Evolutionary conservation across 495 filamentous ascomycete species (phyloP), one percentile per base, ranked within the genome.

Genomic region (Alectoria sarmentosa): DNA sequence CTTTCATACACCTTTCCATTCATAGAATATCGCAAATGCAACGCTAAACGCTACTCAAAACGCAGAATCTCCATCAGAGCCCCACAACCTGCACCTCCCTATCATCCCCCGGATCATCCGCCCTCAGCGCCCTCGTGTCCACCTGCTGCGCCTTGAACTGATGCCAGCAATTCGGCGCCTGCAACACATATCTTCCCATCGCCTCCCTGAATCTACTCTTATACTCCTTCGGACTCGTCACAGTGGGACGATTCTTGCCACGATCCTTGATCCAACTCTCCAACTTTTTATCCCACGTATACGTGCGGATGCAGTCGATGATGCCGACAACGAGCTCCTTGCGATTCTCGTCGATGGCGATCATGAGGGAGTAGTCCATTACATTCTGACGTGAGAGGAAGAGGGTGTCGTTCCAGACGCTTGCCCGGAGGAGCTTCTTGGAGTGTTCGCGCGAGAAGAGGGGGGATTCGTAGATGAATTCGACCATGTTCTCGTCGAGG

Each of bases 321-420:
- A 99, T 96, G 5, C 94, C 94, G 21, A 99, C 92, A 9, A 96
- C 88, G 42, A 99, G 82, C 77, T 99, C 94, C 66, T 90, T 90
- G 49, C 86, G 81, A 46, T 79, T 80, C 70, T 98, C 95, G 70
- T 98, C 92, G 55, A 99, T 92, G 23, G 94, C 94, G 55, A 97
- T 91, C 94, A 99, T 99, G 41, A 99, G 80, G 28, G 89, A 93
- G 76, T 99, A 99, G 74, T 99, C 94, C 94, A 99, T 99, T 58
- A 99, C 94, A 67, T 98, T 89, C 71, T 96, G 91, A 44, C 89
- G 83, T 17, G 88, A 88, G 32, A 98, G 76, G 77, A 96, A 99
- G 23, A 98, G 79, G 9, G 94, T 99, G 71, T 99, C 94, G 73
- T 99, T 99, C 86, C 90, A 96, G 17, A 96, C 80, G 75, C 90